phyloP scores from a whole-genome alignment of 176 grass and related monocot genomes.

The Pontederia paniculata region DNA sequence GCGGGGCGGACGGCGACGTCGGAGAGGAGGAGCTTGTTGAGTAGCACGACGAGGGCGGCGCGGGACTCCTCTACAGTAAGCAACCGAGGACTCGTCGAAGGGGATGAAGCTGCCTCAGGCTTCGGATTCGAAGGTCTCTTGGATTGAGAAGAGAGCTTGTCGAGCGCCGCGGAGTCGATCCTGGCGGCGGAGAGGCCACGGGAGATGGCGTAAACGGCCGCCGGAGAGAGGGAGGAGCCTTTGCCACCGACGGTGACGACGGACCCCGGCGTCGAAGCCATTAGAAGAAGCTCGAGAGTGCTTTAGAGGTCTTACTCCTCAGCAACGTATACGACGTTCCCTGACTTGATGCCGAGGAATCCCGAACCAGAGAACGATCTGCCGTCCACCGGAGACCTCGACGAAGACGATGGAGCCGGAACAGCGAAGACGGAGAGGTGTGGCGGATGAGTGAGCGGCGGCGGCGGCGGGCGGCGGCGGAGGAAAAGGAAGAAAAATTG shows the following conservation, averaged over 20 bases:
- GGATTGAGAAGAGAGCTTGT: conserved; percentile 34
- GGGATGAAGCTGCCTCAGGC: conserved; percentile 5
- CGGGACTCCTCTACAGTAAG: conserved; percentile 34
- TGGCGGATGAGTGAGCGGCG: too few relatives aligned
- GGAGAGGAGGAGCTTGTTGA: conserved; percentile 72
- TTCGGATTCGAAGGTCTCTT: conserved; percentile 13
- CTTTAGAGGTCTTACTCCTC: too few relatives aligned
- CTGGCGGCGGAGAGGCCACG: conserved; percentile 19
- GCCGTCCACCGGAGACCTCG: too few relatives aligned
- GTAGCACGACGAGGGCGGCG: conserved; percentile 51
- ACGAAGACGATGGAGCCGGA: too few relatives aligned
- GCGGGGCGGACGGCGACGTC: conserved; percentile 30
- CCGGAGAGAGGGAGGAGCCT: conserved; percentile 37
- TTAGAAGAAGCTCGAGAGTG: too few relatives aligned
- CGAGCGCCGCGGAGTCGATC: conserved; percentile 62
- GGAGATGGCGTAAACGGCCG: conserved; percentile 46
- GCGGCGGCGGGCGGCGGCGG: too few relatives aligned
- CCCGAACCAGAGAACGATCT: too few relatives aligned
- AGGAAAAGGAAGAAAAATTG: too few relatives aligned
- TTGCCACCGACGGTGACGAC: conserved; percentile 51
- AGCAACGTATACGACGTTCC: too few relatives aligned
- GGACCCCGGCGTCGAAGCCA: conserved; percentile 28
- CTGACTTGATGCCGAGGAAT: too few relatives aligned
- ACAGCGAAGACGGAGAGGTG: too few relatives aligned
- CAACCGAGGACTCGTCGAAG: conserved; percentile 8